A percentile compares a stretch with the other conserved stretches of the same genome.
phyloP scores from a whole-genome alignment of 2,329 filamentous ascomycete species.

The Beauveria pseudobassiana region DNA sequence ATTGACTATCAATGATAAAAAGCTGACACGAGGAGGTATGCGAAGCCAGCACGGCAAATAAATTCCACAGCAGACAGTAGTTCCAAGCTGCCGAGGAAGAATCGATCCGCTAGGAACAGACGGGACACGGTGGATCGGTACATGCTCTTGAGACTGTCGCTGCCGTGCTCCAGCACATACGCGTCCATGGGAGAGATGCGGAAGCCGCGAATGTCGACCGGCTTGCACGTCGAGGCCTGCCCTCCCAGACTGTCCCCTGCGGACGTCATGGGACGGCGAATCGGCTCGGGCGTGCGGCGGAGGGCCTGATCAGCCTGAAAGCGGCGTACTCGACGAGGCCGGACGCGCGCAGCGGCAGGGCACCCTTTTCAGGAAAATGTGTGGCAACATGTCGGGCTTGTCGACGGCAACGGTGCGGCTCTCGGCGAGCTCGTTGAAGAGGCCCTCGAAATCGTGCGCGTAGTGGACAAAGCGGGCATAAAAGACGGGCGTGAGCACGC shows the following conservation, averaged over 20 bases:
- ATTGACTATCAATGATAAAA: not conserved
- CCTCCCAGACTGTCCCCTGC: conserved; percentile 16
- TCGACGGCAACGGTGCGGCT: conserved; percentile 53
- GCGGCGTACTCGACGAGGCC: conserved; percentile 30
- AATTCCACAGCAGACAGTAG: conserved; percentile 19
- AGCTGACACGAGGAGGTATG: not conserved
- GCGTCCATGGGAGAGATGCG: conserved; percentile 45
- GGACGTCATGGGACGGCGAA: conserved; percentile 35
- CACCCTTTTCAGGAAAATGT: conserved; percentile 34
- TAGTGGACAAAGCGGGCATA: conserved; percentile 61
- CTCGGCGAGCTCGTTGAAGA: conserved; percentile 53
- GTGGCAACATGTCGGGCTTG: conserved; percentile 42
- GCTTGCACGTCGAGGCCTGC: conserved; percentile 4
- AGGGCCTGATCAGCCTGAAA: conserved; percentile 39
- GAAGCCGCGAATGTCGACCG: conserved; percentile 38
- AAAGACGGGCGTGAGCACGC: conserved; percentile 56
- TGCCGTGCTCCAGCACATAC: conserved; percentile 31
- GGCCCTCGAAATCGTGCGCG: conserved; percentile 51
- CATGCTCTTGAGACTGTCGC: conserved; percentile 17
- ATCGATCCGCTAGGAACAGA: conserved; percentile 37
- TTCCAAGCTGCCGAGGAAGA: conserved; percentile 29
- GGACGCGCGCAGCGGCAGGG: conserved; percentile 24
- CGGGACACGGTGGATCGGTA: conserved; percentile 33
- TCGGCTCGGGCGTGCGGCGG: conserved; percentile 32
- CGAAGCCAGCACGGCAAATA: not conserved